Evolutionary conservation across 306 rosid species (phyloP), one percentile per base, ranked within the genome.

Genomic region (Arachis stenosperma): DNA sequence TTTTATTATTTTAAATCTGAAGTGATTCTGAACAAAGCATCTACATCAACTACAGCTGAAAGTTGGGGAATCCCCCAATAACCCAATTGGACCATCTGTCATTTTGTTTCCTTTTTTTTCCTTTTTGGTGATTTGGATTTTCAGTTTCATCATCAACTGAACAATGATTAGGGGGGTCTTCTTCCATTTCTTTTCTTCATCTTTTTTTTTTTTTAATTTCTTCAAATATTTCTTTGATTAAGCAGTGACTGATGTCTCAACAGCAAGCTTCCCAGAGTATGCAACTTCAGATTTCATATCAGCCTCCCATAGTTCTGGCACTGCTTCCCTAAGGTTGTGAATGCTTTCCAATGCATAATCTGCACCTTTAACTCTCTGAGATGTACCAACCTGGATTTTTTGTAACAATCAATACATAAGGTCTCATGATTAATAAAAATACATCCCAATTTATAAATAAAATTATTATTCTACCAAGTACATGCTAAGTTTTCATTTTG

Each of bases 261-360:
- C 96, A 27, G 89, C 78, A 78, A 91, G 81, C 36, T 91, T 91
- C 46, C 88, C 86, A 60, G 98, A 56, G 83, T 85, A 91, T 22
- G 82, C 81, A 63, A 85, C 92, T 76, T 88, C 92, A 56, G 97
- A 82, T 91, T 86, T 88, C 15, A 58, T 81, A 9, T 88, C 97
- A 78, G 62, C 86, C 12, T 95, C 91, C 98, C 96, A 92, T 57
- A 95, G 84, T 84, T 92, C 90, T 60, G 92, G 85, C 61, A 95
- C 66, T 17, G 98, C 98, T 54, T 95, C 99, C 61, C 85, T 95
- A 1, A 95, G 92, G 67, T 95, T 95, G 83, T 95, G 98, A 63
- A 91, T 91, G 79, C 96, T 95, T 81, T 91, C 98, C 68, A 95
- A 81, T 0, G 98, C 99, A 85, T 83, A 87, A 86, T 95, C 99